Base-by-base conservation (phyloP, 768 basidiomycete genomes). In the Boletus subcaerulescens region DNA sequence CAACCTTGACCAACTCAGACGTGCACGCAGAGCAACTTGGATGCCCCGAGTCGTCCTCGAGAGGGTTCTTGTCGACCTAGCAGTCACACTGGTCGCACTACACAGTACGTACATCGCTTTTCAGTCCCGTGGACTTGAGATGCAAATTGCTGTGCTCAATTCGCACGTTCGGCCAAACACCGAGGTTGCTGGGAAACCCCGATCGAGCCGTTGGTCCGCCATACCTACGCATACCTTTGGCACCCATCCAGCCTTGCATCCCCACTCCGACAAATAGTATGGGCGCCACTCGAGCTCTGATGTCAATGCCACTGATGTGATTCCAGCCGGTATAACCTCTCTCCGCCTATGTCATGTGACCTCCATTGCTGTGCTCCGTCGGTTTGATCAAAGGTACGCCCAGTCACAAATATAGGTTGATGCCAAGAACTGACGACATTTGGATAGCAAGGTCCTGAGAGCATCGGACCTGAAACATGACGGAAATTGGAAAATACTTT, bases 361-460 rank as follows among this genome's bases (percentile, higher is more conserved):
- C 33, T 38, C 36, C 35, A 46, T 52, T 63, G 49, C 58, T 61
- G 55, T 64, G 52, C 45, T 51, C 62, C 54, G 55, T 59, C 57
- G 57, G 48, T 48, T 50, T 36, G 42, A 18, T 39, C 26, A 36
- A 52, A 62, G 61, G 57, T 24, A 59, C 60, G 31, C 13, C 33
- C 49, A 38, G 40, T 44, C n/a, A 48, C 44, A 36, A 53, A 46
- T 46, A 46, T 46, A 36, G 32, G 20, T 4, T 29, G 17, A 14
- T 48, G 58, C 61, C 62, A 44, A 53, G 39, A 43, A 7, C 47
- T 45, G 31, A 47, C 62, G 42, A 22, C 14, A 61, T 61, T 36
- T 45, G 24, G 41, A 3, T 18, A 43, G 20, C 46, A 43, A 18
- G 22, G 43, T 22, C 45, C 51, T 45, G 49, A 43, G 53, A 50